These are phyloP conservation scores for Polygonum aviculare DNA, from an alignment of 148 eudicot species.

Conservation along the genomic window DNA sequence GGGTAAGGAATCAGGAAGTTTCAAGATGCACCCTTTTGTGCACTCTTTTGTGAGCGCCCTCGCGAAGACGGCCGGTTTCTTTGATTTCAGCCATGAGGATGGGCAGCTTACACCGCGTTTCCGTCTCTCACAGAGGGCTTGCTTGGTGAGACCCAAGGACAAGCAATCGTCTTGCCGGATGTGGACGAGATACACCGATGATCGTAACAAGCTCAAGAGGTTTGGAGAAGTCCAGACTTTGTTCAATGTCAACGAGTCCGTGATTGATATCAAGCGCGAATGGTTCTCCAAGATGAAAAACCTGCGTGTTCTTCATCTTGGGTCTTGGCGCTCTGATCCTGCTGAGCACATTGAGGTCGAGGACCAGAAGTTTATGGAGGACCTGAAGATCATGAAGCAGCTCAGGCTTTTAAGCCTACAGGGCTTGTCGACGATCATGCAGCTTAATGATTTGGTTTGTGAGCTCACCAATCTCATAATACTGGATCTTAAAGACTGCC, in stretches of 20 bases:
- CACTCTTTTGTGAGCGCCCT: neutral
- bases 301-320: conserved; percentile 31
- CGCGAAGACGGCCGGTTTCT: conserved; percentile 4
- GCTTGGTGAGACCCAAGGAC: neutral
- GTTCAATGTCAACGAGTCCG: conserved; percentile 27
- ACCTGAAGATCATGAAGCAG: conserved; percentile 15
- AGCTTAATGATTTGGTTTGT: conserved; percentile 25
- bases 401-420: conserved; percentile 39
- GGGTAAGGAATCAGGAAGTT: neutral
- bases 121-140: conserved; percentile 7
- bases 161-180: neutral
- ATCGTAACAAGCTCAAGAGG: neutral
- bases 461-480: conserved; percentile 24
- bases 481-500: conserved; percentile 42
- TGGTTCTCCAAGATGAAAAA: conserved; percentile 32
- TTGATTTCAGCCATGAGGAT: neutral
- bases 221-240: neutral
- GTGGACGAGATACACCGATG: neutral
- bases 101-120: neutral
- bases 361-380: conserved; percentile 20
- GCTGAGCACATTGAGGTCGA: conserved; percentile 38
- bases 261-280: conserved; percentile 21
- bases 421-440: conserved; percentile 35
- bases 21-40: conserved; percentile 3
- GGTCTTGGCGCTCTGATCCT: conserved; percentile 33